Percentiles rank a stretch among this genome's conserved stretches.
Evolutionary conservation across 352 stramenopile species (phyloP).

Genomic region (Thraustochytrium striatum): DNA sequence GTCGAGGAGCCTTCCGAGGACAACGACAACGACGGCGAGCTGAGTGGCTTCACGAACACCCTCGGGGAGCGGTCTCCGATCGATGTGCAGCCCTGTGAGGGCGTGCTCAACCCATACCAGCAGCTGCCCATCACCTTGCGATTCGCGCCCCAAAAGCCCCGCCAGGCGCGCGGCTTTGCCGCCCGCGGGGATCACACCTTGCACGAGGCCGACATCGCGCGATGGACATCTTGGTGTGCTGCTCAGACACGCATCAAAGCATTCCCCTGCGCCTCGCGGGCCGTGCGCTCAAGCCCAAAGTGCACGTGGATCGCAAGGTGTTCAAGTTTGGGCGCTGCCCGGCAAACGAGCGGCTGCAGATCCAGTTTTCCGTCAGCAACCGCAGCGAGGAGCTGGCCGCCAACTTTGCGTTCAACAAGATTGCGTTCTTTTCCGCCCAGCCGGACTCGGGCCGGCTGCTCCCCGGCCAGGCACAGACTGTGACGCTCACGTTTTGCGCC

Average conservation of each 20-base stretch:
- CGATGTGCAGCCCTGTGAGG: constrained; percentile 47
- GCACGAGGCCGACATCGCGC: constrained; percentile 8
- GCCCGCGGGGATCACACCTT: constrained; percentile 32
- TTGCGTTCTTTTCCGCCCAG: constrained; percentile 70
- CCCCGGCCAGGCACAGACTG: constrained; percentile 75
- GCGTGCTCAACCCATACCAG: constrained; percentile 53
- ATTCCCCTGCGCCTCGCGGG: constrained; percentile 47
- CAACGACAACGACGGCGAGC: not conserved
- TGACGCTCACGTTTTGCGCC: constrained; percentile 81
- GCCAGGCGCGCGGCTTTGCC: constrained; percentile 47
- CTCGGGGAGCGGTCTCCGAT: not conserved
- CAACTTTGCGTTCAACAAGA: constrained; percentile 63
- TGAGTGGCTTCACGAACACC: not conserved
- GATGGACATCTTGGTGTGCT: constrained; percentile 29
- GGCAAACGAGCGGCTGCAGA: constrained; percentile 70
- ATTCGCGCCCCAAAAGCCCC: constrained; percentile 50
- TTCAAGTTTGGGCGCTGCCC: constrained; percentile 76
- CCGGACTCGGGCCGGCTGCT: constrained; percentile 68
- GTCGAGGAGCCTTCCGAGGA: constrained; percentile 4
- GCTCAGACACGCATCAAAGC: constrained; percentile 48
- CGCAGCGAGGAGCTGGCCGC: constrained; percentile 63
- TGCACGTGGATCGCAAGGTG: constrained; percentile 18
- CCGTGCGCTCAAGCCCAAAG: constrained; percentile 20
- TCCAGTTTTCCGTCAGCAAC: constrained; percentile 76
- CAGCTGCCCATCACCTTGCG: constrained; percentile 48